Evolutionary conservation across 495 filamentous ascomycete genomes (phyloP).

Genomic region (Emericellopsis terricola): DNA sequence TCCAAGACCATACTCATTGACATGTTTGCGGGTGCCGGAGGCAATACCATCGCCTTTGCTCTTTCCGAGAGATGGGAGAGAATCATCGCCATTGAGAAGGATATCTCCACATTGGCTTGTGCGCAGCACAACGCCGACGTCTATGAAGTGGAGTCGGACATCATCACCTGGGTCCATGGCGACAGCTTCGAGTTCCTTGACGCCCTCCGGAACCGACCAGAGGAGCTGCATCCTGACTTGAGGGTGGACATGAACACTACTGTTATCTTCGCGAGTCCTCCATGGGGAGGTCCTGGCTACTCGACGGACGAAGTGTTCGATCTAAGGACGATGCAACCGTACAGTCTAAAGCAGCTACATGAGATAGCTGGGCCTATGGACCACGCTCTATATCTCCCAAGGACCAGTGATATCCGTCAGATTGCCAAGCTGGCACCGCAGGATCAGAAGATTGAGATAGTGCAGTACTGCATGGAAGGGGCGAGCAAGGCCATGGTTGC

Average conservation of each 20-base stretch:
- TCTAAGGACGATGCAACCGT: constrained; percentile 75
- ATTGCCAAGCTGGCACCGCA: constrained; percentile 40
- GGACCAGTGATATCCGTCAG: constrained; percentile 74
- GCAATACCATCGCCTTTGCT: constrained; percentile 91
- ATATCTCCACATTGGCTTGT: constrained; percentile 59
- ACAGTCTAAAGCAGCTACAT: constrained; percentile 46
- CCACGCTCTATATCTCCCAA: constrained; percentile 64
- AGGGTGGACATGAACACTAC: constrained; percentile 18
- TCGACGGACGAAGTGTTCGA: constrained; percentile 62
- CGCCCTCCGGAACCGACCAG: constrained; percentile 7
- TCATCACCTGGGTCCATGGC: constrained; percentile 69
- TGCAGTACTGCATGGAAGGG: constrained; percentile 83
- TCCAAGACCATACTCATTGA: constrained; percentile 53
- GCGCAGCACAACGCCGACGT: constrained; percentile 83
- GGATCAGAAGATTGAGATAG: constrained; percentile 38
- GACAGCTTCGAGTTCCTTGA: constrained; percentile 51
- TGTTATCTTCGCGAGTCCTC: constrained; percentile 76
- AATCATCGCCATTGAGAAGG: constrained; percentile 76
- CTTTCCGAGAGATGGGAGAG: constrained; percentile 53
- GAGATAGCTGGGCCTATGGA: constrained; percentile 33
- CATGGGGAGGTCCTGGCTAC: constrained; percentile 88
- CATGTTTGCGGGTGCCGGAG: constrained; percentile 78
- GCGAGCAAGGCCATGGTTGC: constrained; percentile 62
- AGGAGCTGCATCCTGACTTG: constrained; percentile 16
- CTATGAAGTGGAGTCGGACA: constrained; percentile 53